These are phyloP conservation scores for Rheum nobile DNA, from an alignment of 148 eudicot species.

Conservation along the genomic window DNA sequence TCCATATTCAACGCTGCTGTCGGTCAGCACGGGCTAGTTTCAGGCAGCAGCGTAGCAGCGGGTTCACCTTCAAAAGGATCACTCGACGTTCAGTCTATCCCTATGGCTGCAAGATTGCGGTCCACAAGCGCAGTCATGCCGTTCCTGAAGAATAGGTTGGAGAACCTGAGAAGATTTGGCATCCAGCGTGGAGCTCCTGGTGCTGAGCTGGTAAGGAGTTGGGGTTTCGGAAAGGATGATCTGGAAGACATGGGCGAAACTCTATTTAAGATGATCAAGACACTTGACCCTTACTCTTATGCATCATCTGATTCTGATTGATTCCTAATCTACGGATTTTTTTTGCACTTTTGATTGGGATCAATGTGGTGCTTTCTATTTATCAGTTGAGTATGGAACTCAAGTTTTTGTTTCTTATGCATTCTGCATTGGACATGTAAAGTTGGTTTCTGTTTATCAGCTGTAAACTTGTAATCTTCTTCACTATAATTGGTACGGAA, in stretches of 20 bases:
- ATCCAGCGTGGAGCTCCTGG: constrained; percentile 63
- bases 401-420: no score
- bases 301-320: constrained; percentile 79
- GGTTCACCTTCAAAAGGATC: constrained; percentile 50
- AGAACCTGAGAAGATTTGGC: constrained; percentile 58
- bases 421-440: neutral
- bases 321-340: neutral
- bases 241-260: constrained; percentile 70
- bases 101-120: constrained; percentile 81
- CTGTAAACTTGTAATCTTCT: no score
- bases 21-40: constrained; percentile 56
- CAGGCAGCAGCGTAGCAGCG: constrained; percentile 22
- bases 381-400: no score
- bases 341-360: no score
- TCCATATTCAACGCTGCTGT: constrained; percentile 53
- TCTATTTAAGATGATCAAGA: constrained; percentile 44
- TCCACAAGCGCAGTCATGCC: constrained; percentile 72
- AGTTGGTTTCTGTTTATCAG: neutral
- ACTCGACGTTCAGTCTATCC: constrained; percentile 69
- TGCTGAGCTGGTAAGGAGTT: constrained; percentile 39
- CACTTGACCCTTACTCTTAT: constrained; percentile 38
- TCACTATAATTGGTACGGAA: neutral
- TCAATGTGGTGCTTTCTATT: no score
- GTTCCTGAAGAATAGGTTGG: constrained; percentile 47
- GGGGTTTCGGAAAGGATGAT: constrained; percentile 88